Evolutionary conservation across 1,139 yeast species (phyloP), one percentile per base, ranked within the genome.

Genomic region (Debaryomyces subglobosus): DNA sequence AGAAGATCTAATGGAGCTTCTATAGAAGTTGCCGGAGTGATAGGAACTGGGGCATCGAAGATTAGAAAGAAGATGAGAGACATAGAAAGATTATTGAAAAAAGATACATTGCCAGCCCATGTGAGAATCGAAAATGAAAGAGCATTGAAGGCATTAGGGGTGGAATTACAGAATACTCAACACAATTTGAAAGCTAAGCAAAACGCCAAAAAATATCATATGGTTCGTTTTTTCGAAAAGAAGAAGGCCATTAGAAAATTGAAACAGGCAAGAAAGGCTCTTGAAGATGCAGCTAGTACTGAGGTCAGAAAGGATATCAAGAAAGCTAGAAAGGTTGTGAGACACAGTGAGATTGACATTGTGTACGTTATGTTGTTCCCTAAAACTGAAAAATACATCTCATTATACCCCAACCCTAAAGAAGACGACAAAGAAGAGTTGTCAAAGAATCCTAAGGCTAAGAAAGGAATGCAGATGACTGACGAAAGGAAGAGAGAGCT

Each of bases 151-250:
- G 92, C 95, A 0, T 71, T 91, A 49, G 77, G 81, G 50, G 71
- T 78, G 3, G 96, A 92, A 62, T 73, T 91, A 45, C 78, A 75
- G 48, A 77, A 77, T 44, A 81, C 83, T 9, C 79, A 81, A 53
- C 54, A 67, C 29, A 73, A 74, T 37, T 72, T 77, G 44, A 78
- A 78, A 56, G 81, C 84, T 6, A 81, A 79, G 57, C 79, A 81
- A 49, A 71, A 79, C 41, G 83, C 90, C n/a, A 80, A 85, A 57
- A 89, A 86, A 67, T 94, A 95, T 65, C 97, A 90, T 62, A 92
- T 91, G 95, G 94, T 94, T 43, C 78, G 95, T 55, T 94, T 95
- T 62, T 89, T 94, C 54, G 99, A 94, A 66, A 81, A 80, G 59
- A 90, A 92, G 71, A 95, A 94, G 77, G 96, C 98, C 1, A 61